Percentiles rank a stretch among this genome's conserved stretches.
phyloP scores from a whole-genome alignment of 345 rosid species.

The Lepidium aucheri region DNA sequence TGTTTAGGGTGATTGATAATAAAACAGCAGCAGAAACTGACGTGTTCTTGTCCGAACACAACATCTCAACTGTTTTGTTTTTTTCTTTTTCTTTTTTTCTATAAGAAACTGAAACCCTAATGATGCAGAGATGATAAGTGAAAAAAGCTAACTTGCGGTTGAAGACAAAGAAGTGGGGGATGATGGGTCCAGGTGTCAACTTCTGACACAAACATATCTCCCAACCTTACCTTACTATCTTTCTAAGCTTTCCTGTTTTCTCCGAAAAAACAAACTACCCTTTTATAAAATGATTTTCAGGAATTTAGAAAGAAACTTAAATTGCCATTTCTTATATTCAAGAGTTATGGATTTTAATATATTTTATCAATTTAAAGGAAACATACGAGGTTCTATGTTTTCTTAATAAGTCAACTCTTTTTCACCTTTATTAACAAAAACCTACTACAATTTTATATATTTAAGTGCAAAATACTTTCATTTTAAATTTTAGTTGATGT shows the following conservation, averaged over 20 bases:
- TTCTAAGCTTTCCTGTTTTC: background rate
- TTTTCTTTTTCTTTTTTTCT: background rate
- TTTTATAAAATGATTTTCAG: background rate
- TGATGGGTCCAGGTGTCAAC: constrained; percentile 14
- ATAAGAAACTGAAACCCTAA: constrained; percentile 10
- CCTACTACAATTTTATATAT: background rate
- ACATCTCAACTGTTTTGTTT: constrained; percentile 36
- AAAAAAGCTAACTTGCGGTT: constrained; percentile 13
- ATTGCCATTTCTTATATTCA: background rate
- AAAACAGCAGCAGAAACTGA: constrained; percentile 22
- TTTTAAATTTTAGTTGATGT: too few relatives aligned
- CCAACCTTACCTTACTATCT: constrained; percentile 17
- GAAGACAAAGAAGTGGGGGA: constrained; percentile 20
- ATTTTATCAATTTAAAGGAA: background rate
- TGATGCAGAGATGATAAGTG: constrained; percentile 13
- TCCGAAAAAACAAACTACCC: background rate
- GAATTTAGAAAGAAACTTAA: background rate
- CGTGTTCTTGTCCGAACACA: constrained; percentile 29
- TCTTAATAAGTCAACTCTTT: background rate
- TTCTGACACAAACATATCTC: constrained; percentile 22
- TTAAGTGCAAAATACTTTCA: too few relatives aligned
- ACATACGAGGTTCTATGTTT: background rate
- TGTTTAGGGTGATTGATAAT: constrained; percentile 24
- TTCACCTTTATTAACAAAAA: background rate
- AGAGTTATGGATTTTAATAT: background rate